Evolutionary conservation across 257 asterid genomes (phyloP).

Genomic region (Rubia yunnanensis): DNA sequence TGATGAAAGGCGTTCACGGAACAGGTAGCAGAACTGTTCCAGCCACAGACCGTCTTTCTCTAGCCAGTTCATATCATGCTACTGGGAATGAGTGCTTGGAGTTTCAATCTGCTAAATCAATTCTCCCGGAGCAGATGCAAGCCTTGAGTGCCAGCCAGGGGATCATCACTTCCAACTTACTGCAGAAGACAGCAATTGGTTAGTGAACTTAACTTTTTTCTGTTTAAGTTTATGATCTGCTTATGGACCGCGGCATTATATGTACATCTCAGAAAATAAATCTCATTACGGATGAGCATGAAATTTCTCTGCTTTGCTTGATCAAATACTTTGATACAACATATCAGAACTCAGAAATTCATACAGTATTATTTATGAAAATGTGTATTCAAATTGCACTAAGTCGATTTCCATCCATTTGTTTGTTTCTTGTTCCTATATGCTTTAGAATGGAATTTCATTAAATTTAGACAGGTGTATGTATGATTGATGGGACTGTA

Average conservation of each 20-base stretch:
- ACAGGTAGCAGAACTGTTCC: slow-evolving; percentile 11
- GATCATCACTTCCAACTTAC: slow-evolving; percentile 23
- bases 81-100: slow-evolving; percentile 19
- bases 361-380: neutral
- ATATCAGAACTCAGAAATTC: neutral
- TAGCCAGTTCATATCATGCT: slow-evolving; percentile 27
- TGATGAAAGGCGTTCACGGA: slow-evolving; percentile 18
- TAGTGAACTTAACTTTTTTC: slow-evolving; percentile 19
- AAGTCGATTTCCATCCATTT: neutral
- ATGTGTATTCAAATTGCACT: neutral
- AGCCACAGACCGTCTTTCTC: slow-evolving; percentile 7
- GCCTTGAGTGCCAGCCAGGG: slow-evolving; percentile 17
- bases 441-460: neutral
- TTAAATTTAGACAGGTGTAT: neutral
- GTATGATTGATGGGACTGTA: slow-evolving; percentile 2
- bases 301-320: neutral
- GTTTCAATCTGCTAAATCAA: slow-evolving; percentile 14
- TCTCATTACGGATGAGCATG: neutral
- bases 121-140: slow-evolving; percentile 18
- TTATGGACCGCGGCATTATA: neutral
- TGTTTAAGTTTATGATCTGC: neutral
- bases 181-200: slow-evolving; percentile 33
- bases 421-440: neutral
- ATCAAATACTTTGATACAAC: neutral
- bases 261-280: neutral